Evolutionary conservation across 495 filamentous ascomycete genomes (phyloP).

Genomic region (Penicillium salamii): DNA sequence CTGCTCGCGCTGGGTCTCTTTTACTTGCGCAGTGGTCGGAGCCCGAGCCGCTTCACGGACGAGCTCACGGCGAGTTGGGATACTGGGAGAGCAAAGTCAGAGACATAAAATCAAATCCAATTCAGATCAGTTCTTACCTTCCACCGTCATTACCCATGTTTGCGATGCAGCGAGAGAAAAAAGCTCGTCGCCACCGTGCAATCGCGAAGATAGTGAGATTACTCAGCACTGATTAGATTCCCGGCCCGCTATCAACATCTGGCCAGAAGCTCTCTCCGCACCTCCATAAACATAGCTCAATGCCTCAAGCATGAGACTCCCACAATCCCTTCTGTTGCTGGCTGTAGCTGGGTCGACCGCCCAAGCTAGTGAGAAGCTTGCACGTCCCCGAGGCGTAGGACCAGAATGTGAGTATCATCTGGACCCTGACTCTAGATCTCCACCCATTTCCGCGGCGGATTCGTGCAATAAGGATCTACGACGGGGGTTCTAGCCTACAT

Average conservation of each 20-base stretch:
- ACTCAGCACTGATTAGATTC: constrained; percentile 27
- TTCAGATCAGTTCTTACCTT: constrained; percentile 56
- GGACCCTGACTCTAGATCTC: constrained; percentile 12
- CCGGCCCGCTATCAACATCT: constrained; percentile 31
- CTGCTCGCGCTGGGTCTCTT: constrained; percentile 79
- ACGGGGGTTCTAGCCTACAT: neutral
- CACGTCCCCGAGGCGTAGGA: constrained; percentile 62
- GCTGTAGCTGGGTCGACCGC: constrained; percentile 37
- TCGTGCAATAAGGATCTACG: constrained; percentile 8
- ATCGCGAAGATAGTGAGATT: constrained; percentile 21
- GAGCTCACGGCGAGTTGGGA: constrained; percentile 91
- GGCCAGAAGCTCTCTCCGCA: constrained; percentile 42
- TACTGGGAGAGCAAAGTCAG: constrained; percentile 42
- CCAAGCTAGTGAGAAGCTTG: constrained; percentile 37
- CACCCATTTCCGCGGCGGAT: constrained; percentile 21
- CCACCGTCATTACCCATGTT: constrained; percentile 97
- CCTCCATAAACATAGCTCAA: constrained; percentile 30
- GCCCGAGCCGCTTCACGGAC: constrained; percentile 82
- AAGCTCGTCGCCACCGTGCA: constrained; percentile 22
- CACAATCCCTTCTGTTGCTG: constrained; percentile 39
- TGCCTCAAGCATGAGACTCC: constrained; percentile 44
- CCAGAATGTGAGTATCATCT: constrained; percentile 59
- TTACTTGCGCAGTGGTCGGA: constrained; percentile 83
- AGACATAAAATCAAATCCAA: no score
- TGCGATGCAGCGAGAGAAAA: constrained; percentile 5